Base-by-base conservation (phyloP, 306 rosid genomes). In the Prunus mira region DNA sequence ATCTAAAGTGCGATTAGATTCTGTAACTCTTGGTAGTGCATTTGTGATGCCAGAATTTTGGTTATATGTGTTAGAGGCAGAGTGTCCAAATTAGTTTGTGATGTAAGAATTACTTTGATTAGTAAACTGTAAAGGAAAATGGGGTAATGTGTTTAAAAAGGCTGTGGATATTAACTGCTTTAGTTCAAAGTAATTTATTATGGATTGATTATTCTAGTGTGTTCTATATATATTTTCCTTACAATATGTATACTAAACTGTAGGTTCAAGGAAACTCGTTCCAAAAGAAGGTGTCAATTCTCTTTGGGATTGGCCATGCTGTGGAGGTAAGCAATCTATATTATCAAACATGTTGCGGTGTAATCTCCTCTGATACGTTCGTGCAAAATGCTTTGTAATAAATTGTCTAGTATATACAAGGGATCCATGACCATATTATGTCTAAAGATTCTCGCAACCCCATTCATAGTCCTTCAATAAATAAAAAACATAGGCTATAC, bases 231-330 rank as follows among this genome's bases (percentile, higher is more conserved):
- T 55, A 17, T 20, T 57, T 51, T 46, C 32, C 61, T 68, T 72
- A 20, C 70, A 69, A 64, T 58, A 73, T 82, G 60, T 72, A 66
- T 65, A 61, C 34, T 76, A 82, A 75, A 79, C 58, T 84, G 82
- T 91, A 96, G 99, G 87, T 86, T 86, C 97, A 88, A 65, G 99
- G 99, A 79, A 96, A 96, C 87, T 96, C 99, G 8, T 96, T 96
- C 88, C 97, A 84, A 83, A 96, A 96, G 89, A 96, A 96, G 89
- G 81, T 88, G 72, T 65, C 96, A 12, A 69, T 87, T 61, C 79
- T 96, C 80, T 93, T 96, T 74, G 99, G 97, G 61, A 73, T 89
- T 87, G 96, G 97, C 77, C 96, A 87, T 81, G 80, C 87, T 61
- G 87, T 86, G 55, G 99, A 92, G 94, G 99, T 96, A 89, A 67